Conservation (phyloP, 768 basidiomycete genomes). For the Russula olivacea region DNA sequence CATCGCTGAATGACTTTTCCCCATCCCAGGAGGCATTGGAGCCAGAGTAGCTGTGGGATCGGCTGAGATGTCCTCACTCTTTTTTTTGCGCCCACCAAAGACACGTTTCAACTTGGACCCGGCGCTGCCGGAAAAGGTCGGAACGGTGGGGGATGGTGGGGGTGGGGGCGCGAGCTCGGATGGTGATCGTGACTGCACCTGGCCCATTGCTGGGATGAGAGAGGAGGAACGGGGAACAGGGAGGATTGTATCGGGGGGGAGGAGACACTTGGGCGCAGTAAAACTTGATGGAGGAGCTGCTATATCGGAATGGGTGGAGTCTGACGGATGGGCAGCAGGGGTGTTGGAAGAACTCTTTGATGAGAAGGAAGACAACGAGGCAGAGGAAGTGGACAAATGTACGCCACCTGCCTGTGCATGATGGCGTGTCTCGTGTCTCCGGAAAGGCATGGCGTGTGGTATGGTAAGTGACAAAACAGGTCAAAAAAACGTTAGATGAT, state of each 20-base stretch:
- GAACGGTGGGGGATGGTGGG: constrained; percentile 26
- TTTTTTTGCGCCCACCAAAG: constrained; percentile 52
- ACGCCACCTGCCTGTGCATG: constrained; percentile 26
- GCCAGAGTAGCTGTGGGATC: constrained; percentile 2
- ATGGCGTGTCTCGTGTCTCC: constrained; percentile 22
- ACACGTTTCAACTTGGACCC: constrained; percentile 54
- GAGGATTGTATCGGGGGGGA: constrained; percentile 28
- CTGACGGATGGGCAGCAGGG: constrained; percentile 34
- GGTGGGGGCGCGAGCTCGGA: constrained; percentile 25
- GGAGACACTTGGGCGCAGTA: constrained; percentile 27
- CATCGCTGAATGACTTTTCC: constrained; percentile 22
- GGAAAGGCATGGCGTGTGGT: constrained; percentile 17
- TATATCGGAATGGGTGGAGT: constrained; percentile 39
- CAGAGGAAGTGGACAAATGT: constrained; percentile 36
- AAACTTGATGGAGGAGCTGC: constrained; percentile 32
- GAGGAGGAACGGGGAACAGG: constrained; percentile 32
- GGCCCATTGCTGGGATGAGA: constrained; percentile 37
- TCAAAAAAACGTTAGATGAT: constrained; percentile 4
- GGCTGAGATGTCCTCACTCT: constrained; percentile 43
- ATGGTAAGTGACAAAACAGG: constrained; percentile 4
- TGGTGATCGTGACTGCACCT: constrained; percentile 31
- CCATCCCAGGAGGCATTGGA: constrained; percentile 2
- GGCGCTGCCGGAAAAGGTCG: constrained; percentile 29
- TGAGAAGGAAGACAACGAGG: constrained; percentile 41
- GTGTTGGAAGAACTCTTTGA: constrained; percentile 40